Percentiles rank a stretch among this genome's conserved stretches.
These are phyloP conservation scores for Didymella arachidicola DNA, from an alignment of 2,329 filamentous ascomycete species.

Conservation along the genomic window DNA sequence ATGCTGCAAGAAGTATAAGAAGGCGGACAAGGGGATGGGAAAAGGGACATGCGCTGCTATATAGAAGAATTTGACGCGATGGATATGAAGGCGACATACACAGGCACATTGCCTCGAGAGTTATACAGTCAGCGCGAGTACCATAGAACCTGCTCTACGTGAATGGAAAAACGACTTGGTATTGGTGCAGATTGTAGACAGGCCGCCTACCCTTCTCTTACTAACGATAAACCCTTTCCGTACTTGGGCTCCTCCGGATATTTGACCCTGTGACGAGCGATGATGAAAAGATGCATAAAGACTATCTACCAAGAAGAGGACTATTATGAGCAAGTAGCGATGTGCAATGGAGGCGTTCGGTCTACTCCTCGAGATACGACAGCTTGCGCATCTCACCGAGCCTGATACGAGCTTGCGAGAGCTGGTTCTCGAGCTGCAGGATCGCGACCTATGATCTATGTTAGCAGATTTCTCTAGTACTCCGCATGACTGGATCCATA, in stretches of 20 bases:
- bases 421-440: slow-evolving; percentile 87
- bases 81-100: no score
- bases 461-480: slow-evolving; percentile 22
- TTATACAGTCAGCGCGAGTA: background rate
- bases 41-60: no score
- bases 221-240: background rate
- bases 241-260: background rate
- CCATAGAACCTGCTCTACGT: background rate
- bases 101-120: background rate
- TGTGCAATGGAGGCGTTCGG: background rate
- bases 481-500: slow-evolving; percentile 56
- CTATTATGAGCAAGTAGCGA: background rate
- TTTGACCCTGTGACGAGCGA: background rate
- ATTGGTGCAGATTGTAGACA: slow-evolving; percentile 7
- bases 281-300: background rate
- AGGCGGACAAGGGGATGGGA: background rate
- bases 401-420: slow-evolving; percentile 79
- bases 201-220: background rate
- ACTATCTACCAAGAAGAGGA: slow-evolving; percentile 16
- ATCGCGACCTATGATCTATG: slow-evolving; percentile 80
- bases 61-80: background rate
- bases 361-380: slow-evolving; percentile 69
- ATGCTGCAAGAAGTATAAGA: background rate
- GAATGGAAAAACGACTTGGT: background rate
- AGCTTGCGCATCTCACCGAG: slow-evolving; percentile 99